These are phyloP conservation scores for Phycomyces nitens DNA, from an alignment of 192 early-diverging fungal species.

Conservation along the genomic window DNA sequence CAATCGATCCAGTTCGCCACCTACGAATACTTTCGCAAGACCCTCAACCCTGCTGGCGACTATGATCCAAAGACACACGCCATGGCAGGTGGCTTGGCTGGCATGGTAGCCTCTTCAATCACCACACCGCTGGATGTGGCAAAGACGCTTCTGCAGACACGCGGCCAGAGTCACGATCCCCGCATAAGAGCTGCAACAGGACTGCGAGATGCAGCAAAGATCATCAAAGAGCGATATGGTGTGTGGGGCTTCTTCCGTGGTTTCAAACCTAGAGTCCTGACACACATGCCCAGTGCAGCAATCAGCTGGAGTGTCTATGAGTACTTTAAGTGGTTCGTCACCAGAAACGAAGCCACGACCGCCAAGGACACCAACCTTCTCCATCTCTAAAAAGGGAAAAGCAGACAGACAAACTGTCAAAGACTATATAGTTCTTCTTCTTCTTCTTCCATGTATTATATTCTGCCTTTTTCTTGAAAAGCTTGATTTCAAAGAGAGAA, in stretches of 20 bases:
- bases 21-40: conserved; percentile 86
- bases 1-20: conserved; percentile 90
- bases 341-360: background rate
- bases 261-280: conserved; percentile 76
- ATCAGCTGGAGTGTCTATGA: conserved; percentile 95
- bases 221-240: conserved; percentile 80
- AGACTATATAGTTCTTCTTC: no score
- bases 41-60: conserved; percentile 69
- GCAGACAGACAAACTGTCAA: no score
- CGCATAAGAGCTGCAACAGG: conserved; percentile 71
- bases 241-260: conserved; percentile 76
- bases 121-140: conserved; percentile 96
- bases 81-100: conserved; percentile 82
- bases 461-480: no score
- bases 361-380: background rate
- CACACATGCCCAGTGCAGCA: conserved; percentile 90
- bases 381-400: no score
- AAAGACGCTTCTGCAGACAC: conserved; percentile 93
- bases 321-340: conserved; percentile 72
- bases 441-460: no score
- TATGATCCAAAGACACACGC: conserved; percentile 91
- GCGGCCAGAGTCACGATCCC: conserved; percentile 70
- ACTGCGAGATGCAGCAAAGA: conserved; percentile 59
- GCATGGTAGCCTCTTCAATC: conserved; percentile 78
- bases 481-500: no score